Evolutionary conservation across 768 basidiomycete species (phyloP), one percentile per base, ranked within the genome.

Genomic region (Pulveroboletus sp.): DNA sequence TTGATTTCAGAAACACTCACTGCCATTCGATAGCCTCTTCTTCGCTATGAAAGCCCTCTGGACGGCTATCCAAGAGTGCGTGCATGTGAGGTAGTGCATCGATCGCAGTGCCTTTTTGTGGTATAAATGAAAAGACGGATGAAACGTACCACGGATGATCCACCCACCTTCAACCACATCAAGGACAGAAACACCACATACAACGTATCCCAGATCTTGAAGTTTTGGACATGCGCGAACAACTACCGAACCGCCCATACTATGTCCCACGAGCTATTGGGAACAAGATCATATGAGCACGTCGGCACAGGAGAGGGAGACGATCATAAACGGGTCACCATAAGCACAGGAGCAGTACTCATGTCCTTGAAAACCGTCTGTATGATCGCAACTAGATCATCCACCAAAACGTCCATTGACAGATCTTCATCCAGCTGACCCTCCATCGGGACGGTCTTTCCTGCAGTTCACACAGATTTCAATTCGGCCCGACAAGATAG

Each of bases 21-120:
- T 98, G 95, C 96, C 96, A 99, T 52, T 90, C 84, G 37, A 99
- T 82, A 0, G 88, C 93, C 46, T 87, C 86, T 63, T 94, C 88
- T 8, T 86, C 70, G 39, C 80, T 88, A 46, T 81, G 79, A 65
- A 98, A 99, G 0, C 86, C 86, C 42, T 83, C 84, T 7, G 95
- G 96, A 10, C 93, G 81, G 26, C 84, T 80, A 50, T 88, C 86
- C 28, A 99, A 77, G 32, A 98, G 80, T 37, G 76, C 82, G 52
- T 89, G 83, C 96, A 99, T 99, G 58, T 89, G 81, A 0, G 92
- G 90, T 11, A 99, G 77, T 1, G 93, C 92, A 39, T 97, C 96
- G 28, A 97, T 73, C 0, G 96, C 94, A 24, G 93, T 89, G 11
- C 94, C 93, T 93, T 57, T 26, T 4, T 9, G 8, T 10, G 17